Evolutionary conservation across 1,284 basidiomycete species (phyloP).

Genomic region (Vanrija pseudolonga): DNA sequence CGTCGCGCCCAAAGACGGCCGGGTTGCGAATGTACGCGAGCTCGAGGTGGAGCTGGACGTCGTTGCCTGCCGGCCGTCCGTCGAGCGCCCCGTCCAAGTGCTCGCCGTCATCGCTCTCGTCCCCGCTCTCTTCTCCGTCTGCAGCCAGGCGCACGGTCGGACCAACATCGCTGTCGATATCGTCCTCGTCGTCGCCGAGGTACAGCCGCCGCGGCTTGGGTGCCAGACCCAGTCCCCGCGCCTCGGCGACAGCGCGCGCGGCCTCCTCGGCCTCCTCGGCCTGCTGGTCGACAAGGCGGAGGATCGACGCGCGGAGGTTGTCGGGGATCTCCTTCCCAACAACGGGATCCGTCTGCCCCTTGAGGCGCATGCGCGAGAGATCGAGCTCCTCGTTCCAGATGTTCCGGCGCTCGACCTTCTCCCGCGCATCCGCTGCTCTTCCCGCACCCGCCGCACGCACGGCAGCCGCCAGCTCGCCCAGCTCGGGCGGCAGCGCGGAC

Average conservation of each 20-base stretch:
- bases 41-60: slow-evolving; percentile 63
- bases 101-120: slow-evolving; percentile 4
- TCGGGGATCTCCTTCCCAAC: slow-evolving; percentile 63
- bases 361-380: slow-evolving; percentile 58
- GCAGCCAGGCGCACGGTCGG: slow-evolving; percentile 25
- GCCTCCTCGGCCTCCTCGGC: slow-evolving; percentile 64
- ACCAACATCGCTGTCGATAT: slow-evolving; percentile 11
- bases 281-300: slow-evolving; percentile 68
- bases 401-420: slow-evolving; percentile 59
- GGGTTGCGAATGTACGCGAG: slow-evolving; percentile 69
- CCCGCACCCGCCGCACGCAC: slow-evolving; percentile 5
- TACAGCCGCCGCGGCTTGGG: slow-evolving; percentile 27
- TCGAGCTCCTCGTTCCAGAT: slow-evolving; percentile 64
- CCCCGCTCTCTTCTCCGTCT: slow-evolving; percentile 24
- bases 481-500: slow-evolving; percentile 35
- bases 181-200: slow-evolving; percentile 51
- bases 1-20: slow-evolving; percentile 70
- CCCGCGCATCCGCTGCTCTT: not conserved
- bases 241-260: slow-evolving; percentile 48
- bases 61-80: not conserved
- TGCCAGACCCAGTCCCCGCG: slow-evolving; percentile 10
- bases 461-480: slow-evolving; percentile 30
- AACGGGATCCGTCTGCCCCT: slow-evolving; percentile 49
- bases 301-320: slow-evolving; percentile 72
- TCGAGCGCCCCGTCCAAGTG: not conserved